phyloP scores from a whole-genome alignment of 345 rosid genomes.

The Nephelium lappaceum region DNA sequence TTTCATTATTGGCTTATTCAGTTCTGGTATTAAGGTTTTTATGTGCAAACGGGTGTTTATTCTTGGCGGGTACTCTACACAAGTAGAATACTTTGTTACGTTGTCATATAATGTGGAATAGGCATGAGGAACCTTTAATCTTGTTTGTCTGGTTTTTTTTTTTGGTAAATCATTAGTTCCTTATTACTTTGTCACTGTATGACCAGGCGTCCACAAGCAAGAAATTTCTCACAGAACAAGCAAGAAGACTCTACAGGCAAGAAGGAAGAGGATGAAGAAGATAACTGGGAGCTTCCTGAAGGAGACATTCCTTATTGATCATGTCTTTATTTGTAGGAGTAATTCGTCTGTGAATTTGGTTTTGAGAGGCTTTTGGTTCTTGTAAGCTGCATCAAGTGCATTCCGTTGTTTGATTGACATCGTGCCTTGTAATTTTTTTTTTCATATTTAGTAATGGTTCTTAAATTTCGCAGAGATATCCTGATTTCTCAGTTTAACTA shows the following conservation, averaged over 20 bases:
- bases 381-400: slow-evolving; percentile 30
- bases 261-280: slow-evolving; percentile 61
- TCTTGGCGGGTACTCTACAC: neutral
- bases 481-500: neutral
- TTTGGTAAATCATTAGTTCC: too few relatives aligned
- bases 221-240: slow-evolving; percentile 38
- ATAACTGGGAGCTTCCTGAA: slow-evolving; percentile 89
- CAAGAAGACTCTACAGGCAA: slow-evolving; percentile 40
- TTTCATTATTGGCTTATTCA: neutral
- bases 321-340: slow-evolving; percentile 20
- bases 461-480: neutral
- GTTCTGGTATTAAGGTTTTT: neutral
- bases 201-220: slow-evolving; percentile 52
- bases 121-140: neutral
- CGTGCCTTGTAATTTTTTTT: slow-evolving; percentile 19
- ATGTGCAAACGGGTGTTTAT: neutral
- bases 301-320: slow-evolving; percentile 54
- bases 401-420: slow-evolving; percentile 21
- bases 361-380: slow-evolving; percentile 17
- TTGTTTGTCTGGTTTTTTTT: too few relatives aligned
- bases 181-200: neutral
- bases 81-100: neutral
- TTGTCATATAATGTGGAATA: neutral
- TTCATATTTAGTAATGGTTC: slow-evolving; percentile 15
- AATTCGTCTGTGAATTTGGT: slow-evolving; percentile 19